Percentiles rank a stretch among this genome's conserved stretches.
Conservation (phyloP, 805 yeast genomes). For the Starmerella gropengiesseri region DNA sequence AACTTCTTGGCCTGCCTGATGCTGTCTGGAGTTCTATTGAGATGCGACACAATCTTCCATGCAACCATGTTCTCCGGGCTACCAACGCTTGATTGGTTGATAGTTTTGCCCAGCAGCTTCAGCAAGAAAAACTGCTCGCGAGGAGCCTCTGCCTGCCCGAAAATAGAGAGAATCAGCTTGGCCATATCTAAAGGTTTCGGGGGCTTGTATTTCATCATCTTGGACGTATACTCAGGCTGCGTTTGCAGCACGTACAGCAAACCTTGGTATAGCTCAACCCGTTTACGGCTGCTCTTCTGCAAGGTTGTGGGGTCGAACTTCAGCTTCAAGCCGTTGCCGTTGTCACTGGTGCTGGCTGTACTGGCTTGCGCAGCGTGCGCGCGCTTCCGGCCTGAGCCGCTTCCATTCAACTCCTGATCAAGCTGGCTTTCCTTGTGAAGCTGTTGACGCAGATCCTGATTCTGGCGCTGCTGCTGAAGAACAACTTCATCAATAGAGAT, state of each 20-base stretch:
- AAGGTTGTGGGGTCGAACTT: constrained; percentile 32
- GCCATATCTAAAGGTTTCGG: constrained; percentile 21
- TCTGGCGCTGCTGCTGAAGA: constrained; percentile 19
- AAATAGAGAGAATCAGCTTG: constrained; percentile 28
- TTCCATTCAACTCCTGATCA: background rate
- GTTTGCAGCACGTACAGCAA: constrained; percentile 76
- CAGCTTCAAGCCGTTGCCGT: constrained; percentile 10
- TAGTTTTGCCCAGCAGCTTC: constrained; percentile 38
- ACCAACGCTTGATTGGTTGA: constrained; percentile 16
- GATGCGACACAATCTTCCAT: constrained; percentile 16
- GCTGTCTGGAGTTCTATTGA: constrained; percentile 10
- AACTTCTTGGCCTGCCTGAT: constrained; percentile 28
- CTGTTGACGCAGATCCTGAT: constrained; percentile 8
- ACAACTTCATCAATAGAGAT: constrained; percentile 61
- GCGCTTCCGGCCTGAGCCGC: no score
- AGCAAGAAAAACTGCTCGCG: constrained; percentile 65
- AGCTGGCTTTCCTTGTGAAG: constrained; percentile 6
- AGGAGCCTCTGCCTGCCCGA: constrained; percentile 33
- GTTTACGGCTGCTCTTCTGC: constrained; percentile 32
- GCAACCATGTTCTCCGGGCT: constrained; percentile 16
- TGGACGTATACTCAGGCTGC: constrained; percentile 59
- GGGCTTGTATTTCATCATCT: constrained; percentile 33
- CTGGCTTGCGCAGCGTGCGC: no score
- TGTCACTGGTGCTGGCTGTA: no score
- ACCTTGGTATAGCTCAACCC: constrained; percentile 62